Conservation (phyloP, 2,329 filamentous ascomycete genomes). For the Pleoardoris graminearum region DNA sequence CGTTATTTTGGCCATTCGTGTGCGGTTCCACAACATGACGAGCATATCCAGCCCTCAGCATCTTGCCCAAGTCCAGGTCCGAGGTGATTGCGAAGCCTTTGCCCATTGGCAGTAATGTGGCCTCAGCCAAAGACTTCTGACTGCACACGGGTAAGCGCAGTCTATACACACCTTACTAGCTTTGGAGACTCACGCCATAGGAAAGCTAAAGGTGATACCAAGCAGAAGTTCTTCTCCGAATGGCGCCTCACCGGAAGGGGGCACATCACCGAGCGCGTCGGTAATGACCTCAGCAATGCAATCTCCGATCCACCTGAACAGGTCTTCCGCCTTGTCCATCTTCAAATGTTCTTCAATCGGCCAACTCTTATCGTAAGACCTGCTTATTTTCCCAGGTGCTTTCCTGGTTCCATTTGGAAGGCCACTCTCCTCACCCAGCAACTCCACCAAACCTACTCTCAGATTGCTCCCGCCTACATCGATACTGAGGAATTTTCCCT, state of each 20-base stretch:
- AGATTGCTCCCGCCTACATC: slow-evolving; percentile 69
- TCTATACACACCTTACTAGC: background rate
- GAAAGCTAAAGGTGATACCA: slow-evolving; percentile 72
- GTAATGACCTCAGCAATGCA: slow-evolving; percentile 74
- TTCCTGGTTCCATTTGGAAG: slow-evolving; percentile 21
- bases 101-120: slow-evolving; percentile 69
- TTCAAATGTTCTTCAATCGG: slow-evolving; percentile 74
- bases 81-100: slow-evolving; percentile 69
- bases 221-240: slow-evolving; percentile 58
- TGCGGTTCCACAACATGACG: slow-evolving; percentile 52
- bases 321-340: slow-evolving; percentile 70
- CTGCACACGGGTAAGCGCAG: slow-evolving; percentile 27
- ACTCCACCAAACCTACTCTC: slow-evolving; percentile 68
- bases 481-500: slow-evolving; percentile 58
- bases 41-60: slow-evolving; percentile 63
- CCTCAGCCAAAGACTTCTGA: slow-evolving; percentile 64
- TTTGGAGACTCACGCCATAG: slow-evolving; percentile 55
- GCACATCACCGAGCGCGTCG: slow-evolving; percentile 54
- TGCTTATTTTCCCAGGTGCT: slow-evolving; percentile 51
- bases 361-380: slow-evolving; percentile 71
- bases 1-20: slow-evolving; percentile 38
- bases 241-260: slow-evolving; percentile 28
- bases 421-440: slow-evolving; percentile 52
- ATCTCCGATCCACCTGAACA: slow-evolving; percentile 81
- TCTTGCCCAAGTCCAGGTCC: slow-evolving; percentile 62